Conservation (phyloP, 148 eudicot species). For the Persicaria tinctoria region DNA sequence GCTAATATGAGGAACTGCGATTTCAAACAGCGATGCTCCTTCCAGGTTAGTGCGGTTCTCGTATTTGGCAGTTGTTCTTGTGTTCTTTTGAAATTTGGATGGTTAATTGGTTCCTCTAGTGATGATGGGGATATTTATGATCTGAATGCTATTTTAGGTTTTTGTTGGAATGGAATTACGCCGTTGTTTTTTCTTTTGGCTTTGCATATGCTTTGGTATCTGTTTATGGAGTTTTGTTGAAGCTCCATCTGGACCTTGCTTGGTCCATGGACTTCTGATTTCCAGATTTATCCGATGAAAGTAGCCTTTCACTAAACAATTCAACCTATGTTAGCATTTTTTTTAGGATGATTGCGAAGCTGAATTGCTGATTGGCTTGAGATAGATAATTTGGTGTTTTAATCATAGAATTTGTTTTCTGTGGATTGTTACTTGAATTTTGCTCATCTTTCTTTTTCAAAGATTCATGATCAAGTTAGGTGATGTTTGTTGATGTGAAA, state of each 20-base stretch:
- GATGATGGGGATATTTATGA: background rate
- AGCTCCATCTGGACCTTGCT: background rate
- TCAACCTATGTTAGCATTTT: too few species aligned
- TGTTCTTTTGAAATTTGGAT: background rate
- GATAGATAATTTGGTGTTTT: background rate
- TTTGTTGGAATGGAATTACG: background rate
- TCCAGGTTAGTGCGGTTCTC: constrained; percentile 5
- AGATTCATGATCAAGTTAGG: too few species aligned
- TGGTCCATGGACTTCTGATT: background rate
- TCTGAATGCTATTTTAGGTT: constrained; percentile 5
- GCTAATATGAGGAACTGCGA: background rate
- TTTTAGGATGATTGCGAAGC: too few species aligned
- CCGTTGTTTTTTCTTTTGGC: background rate
- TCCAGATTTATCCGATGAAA: background rate
- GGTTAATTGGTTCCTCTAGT: background rate
- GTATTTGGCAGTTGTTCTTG: background rate
- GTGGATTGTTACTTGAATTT: background rate
- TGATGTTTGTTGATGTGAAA: too few species aligned
- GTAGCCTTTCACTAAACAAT: background rate
- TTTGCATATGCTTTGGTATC: background rate
- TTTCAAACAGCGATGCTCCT: background rate
- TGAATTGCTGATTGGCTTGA: background rate
- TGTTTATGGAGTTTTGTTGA: too few species aligned
- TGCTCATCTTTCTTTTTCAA: background rate
- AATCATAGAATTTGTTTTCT: background rate